A percentile compares a stretch with the other conserved stretches of the same genome.
Evolutionary conservation across 176 grass and related monocot species (phyloP).

Genomic region (Eleusine indica): DNA sequence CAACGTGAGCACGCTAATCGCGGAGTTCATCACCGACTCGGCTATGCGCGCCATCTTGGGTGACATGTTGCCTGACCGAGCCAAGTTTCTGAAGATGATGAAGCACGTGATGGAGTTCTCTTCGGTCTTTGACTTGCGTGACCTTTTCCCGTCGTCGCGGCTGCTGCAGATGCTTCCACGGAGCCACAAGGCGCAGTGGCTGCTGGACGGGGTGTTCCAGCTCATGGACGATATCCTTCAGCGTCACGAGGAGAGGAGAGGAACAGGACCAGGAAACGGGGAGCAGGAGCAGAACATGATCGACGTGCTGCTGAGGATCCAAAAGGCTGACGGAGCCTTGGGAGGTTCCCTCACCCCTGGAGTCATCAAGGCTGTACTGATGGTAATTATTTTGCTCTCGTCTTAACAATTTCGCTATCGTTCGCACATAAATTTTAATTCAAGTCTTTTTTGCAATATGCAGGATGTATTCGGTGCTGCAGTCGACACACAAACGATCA

Average conservation of each 20-base stretch:
- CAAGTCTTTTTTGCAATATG: not conserved
- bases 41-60: conserved; percentile 21
- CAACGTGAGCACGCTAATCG: not conserved
- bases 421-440: too few relatives aligned
- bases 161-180: not conserved
- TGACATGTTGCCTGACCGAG: not conserved
- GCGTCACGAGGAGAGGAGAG: conserved; percentile 3
- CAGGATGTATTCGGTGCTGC: conserved; percentile 40
- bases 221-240: not conserved
- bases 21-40: conserved; percentile 6
- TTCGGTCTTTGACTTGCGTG: conserved; percentile 33
- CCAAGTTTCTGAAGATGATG: not conserved
- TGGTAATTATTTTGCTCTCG: not conserved
- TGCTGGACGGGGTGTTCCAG: not conserved
- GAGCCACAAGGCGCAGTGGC: not conserved
- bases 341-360: not conserved
- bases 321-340: not conserved
- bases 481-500: not conserved
- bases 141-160: conserved; percentile 43
- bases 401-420: too few relatives aligned
- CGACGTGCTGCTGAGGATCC: conserved; percentile 22
- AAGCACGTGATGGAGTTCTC: not conserved
- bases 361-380: conserved; percentile 17
- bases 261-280: not conserved
- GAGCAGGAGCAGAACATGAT: conserved; percentile 21